Conservation (phyloP, 176 grass and related monocot species). For the Oryza australiensis region DNA sequence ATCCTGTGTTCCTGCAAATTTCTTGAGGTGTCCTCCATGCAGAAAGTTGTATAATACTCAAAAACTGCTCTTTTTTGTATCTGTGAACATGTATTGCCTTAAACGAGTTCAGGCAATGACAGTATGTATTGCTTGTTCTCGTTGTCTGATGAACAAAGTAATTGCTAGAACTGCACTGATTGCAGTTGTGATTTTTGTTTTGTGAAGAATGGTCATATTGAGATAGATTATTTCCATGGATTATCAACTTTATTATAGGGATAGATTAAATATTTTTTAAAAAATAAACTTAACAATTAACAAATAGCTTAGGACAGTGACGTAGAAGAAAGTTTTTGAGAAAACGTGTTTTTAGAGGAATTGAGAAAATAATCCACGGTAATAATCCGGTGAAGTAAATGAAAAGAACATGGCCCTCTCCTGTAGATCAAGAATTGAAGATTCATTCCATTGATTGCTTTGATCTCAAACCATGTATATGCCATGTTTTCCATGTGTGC, state of each 20-base stretch:
- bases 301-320: no score
- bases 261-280: no score
- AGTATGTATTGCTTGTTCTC: not conserved
- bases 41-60: slow-evolving; percentile 10
- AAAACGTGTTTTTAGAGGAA: no score
- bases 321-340: no score
- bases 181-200: not conserved
- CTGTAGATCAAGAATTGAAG: no score
- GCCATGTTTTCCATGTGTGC: not conserved
- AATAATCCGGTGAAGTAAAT: no score
- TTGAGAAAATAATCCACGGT: no score
- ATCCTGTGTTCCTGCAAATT: not conserved
- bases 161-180: not conserved
- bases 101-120: not conserved
- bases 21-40: not conserved
- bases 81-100: not conserved
- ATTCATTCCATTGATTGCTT: not conserved
- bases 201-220: no score
- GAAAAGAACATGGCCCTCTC: no score
- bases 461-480: not conserved
- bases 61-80: slow-evolving; percentile 15
- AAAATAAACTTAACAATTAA: no score
- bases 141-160: not conserved
- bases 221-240: no score
- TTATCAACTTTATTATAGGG: no score